A percentile compares a stretch with the other conserved stretches of the same genome.
phyloP scores from a whole-genome alignment of 176 grass and related monocot species.

The Elaeis guineensis region DNA sequence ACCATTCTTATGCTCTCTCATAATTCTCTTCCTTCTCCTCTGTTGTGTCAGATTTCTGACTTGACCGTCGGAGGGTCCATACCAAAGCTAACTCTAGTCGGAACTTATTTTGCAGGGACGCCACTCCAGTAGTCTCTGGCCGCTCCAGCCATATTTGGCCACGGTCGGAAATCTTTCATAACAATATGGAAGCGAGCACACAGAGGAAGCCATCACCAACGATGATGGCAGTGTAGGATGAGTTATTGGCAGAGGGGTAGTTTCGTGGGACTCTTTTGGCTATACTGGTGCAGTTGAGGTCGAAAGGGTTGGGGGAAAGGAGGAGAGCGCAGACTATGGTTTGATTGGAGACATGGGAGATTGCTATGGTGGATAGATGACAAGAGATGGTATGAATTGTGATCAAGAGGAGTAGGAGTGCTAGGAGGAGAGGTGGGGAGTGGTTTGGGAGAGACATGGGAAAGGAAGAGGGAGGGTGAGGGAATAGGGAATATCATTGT shows the following conservation, averaged over 20 bases:
- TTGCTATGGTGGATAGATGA: constrained; percentile 50
- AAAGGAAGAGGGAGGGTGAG: constrained; percentile 10
- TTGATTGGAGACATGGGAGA: constrained; percentile 35
- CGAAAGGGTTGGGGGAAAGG: constrained; percentile 1
- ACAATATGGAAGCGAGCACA: constrained; percentile 27
- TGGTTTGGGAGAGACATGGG: constrained; percentile 16
- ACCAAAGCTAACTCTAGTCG: too few relatives aligned
- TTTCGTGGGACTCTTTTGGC: background rate
- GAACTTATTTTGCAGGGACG: too few relatives aligned
- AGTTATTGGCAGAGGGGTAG: constrained; percentile 37
- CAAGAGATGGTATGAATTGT: constrained; percentile 11
- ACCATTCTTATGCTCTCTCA: too few relatives aligned
- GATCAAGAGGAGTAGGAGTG: background rate
- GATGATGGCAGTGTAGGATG: constrained; percentile 49
- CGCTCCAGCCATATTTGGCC: too few relatives aligned
- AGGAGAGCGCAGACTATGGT: constrained; percentile 75
- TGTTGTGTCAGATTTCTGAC: too few relatives aligned
- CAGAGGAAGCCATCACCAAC: constrained; percentile 73
- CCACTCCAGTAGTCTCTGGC: too few relatives aligned
- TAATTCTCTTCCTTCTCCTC: too few relatives aligned
- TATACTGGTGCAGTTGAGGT: constrained; percentile 60
- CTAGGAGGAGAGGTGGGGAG: background rate
- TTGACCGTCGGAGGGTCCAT: too few relatives aligned
- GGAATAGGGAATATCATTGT: constrained; percentile 10
- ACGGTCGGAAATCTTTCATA: too few relatives aligned